These are phyloP conservation scores for Sporormia fimetaria DNA, from an alignment of 495 filamentous ascomycete genomes.

Conservation along the genomic window DNA sequence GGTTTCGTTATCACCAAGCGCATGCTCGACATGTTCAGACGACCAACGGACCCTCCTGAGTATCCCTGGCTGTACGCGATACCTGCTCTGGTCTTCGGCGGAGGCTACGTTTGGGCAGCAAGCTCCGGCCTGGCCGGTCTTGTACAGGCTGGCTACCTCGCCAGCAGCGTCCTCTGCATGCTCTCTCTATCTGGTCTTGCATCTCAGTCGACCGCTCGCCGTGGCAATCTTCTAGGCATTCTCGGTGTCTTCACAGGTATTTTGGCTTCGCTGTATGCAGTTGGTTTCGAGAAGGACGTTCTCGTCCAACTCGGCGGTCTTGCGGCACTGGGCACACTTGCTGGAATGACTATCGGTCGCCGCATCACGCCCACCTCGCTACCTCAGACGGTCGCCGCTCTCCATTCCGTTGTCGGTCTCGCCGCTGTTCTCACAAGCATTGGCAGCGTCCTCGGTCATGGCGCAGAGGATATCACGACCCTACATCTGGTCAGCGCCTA, in stretches of 20 bases:
- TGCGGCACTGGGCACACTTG: slow-evolving; percentile 53
- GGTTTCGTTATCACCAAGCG: slow-evolving; percentile 78
- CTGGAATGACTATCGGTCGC: slow-evolving; percentile 51
- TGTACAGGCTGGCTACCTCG: slow-evolving; percentile 69
- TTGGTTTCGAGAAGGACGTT: slow-evolving; percentile 63
- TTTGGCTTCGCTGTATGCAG: slow-evolving; percentile 61
- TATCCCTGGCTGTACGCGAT: slow-evolving; percentile 75
- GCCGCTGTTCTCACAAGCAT: slow-evolving; percentile 73
- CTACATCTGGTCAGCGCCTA: slow-evolving; percentile 71
- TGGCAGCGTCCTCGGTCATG: slow-evolving; percentile 62
- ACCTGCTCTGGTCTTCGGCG: slow-evolving; percentile 60
- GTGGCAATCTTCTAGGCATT: slow-evolving; percentile 71
- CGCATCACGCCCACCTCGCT: slow-evolving; percentile 71
- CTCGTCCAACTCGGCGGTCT: slow-evolving; percentile 60
- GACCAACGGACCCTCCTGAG: slow-evolving; percentile 64
- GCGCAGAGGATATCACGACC: slow-evolving; percentile 50
- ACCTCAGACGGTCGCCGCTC: slow-evolving; percentile 68
- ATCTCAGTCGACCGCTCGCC: slow-evolving; percentile 63
- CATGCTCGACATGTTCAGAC: slow-evolving; percentile 87
- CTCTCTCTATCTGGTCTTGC: slow-evolving; percentile 57
- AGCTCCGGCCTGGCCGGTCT: slow-evolving; percentile 67
- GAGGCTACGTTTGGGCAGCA: slow-evolving; percentile 63
- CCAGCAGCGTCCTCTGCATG: slow-evolving; percentile 69
- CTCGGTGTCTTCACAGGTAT: slow-evolving; percentile 68
- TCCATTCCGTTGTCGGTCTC: slow-evolving; percentile 74